Evolutionary conservation across 2,329 filamentous ascomycete species (phyloP).

Genomic region (Pyrenochaeta sp.): DNA sequence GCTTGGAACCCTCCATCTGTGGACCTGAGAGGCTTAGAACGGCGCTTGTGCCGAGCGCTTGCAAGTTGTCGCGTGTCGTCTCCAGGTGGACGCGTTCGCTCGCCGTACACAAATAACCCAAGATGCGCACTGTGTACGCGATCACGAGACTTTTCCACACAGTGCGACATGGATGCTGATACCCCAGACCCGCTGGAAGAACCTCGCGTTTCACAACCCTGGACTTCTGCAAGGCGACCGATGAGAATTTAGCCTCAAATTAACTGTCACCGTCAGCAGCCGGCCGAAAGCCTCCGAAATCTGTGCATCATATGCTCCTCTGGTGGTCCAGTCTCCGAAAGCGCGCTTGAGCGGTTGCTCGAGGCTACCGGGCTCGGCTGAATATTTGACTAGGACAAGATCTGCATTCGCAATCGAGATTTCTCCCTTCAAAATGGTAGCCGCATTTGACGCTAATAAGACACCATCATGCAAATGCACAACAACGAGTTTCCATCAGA

Average conservation of each 20-base stretch:
- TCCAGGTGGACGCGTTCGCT: slow-evolving; percentile 44
- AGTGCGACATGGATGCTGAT: slow-evolving; percentile 27
- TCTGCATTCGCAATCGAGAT: neutral
- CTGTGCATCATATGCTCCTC: slow-evolving; percentile 17
- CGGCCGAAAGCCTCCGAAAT: slow-evolving; percentile 24
- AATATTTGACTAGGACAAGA: neutral
- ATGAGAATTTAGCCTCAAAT: slow-evolving; percentile 24
- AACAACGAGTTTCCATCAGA: neutral
- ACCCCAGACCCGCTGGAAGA: slow-evolving; percentile 38
- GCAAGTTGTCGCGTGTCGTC: slow-evolving; percentile 38
- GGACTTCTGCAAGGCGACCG: slow-evolving; percentile 32
- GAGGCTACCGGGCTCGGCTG: slow-evolving; percentile 1
- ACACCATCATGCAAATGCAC: neutral
- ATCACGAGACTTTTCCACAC: slow-evolving; percentile 44
- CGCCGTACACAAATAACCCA: slow-evolving; percentile 45
- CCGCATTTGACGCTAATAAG: neutral
- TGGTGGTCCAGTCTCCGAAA: neutral
- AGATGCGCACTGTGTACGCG: slow-evolving; percentile 31
- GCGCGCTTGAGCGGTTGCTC: slow-evolving; percentile 1
- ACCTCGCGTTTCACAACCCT: slow-evolving; percentile 43
- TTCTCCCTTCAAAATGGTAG: no score
- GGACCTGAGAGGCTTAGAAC: slow-evolving; percentile 40
- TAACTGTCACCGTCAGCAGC: slow-evolving; percentile 24
- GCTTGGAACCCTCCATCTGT: slow-evolving; percentile 44
- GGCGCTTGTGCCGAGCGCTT: slow-evolving; percentile 38